Percentiles rank a stretch among this genome's conserved stretches.
Conservation (phyloP, 2,329 filamentous ascomycete species). For the Alternaria infectoria region DNA sequence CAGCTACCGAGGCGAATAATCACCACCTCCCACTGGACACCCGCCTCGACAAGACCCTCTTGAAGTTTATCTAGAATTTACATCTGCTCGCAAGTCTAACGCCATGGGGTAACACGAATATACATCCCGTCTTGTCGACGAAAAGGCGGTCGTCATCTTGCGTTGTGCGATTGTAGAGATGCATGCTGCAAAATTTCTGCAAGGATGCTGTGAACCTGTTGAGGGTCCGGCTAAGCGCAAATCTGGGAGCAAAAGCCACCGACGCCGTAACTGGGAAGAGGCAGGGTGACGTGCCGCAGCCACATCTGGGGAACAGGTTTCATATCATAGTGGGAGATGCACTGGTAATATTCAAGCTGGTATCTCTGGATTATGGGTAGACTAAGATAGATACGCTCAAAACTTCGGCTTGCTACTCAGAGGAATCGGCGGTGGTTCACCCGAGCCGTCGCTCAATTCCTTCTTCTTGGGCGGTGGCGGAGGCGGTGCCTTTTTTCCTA, state of each 20-base stretch:
- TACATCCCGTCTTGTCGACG: neutral
- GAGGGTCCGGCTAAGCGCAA: slow-evolving; percentile 5
- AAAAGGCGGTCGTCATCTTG: neutral
- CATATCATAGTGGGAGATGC: neutral
- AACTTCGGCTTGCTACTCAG: slow-evolving; percentile 62
- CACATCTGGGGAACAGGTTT: slow-evolving; percentile 1
- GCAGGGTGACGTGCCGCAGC: neutral
- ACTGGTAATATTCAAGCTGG: neutral
- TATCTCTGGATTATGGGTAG: neutral
- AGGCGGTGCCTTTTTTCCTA: slow-evolving; percentile 62
- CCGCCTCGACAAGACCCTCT: neutral
- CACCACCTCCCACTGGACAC: slow-evolving; percentile 15
- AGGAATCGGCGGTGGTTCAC: slow-evolving; percentile 62
- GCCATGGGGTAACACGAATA: neutral
- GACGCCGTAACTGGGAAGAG: neutral
- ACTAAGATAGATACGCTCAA: neutral
- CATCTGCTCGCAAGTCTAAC: slow-evolving; percentile 25
- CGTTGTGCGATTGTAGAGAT: neutral
- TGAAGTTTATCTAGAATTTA: neutral
- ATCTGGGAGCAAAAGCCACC: neutral
- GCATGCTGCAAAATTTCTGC: neutral
- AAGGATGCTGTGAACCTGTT: slow-evolving; percentile 6
- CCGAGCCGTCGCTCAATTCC: slow-evolving; percentile 49
- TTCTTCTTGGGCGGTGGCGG: slow-evolving; percentile 65
- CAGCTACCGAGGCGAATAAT: slow-evolving; percentile 30